Base-by-base conservation (phyloP, 352 stramenopile species). In the Peronospora farinosa region DNA sequence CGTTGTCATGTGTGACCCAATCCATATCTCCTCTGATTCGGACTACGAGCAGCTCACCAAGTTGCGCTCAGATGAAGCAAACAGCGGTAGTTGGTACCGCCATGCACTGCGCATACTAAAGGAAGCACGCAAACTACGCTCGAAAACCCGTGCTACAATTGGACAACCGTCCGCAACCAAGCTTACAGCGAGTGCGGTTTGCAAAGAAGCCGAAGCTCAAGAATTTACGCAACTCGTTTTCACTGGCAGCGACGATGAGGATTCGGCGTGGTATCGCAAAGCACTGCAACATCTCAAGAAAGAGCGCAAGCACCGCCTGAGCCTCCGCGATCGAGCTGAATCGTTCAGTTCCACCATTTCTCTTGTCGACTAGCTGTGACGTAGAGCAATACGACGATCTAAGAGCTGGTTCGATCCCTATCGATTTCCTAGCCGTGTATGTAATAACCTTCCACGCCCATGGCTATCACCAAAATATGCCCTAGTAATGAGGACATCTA, bases 31-130 rank as follows among this genome's bases (percentile, higher is more conserved):
- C 13, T 35, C 58, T 19, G 36, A 41, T 13, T 61, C 15, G 28
- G 67, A 56, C 38, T 84, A 74, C 38, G 54, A 50, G 9, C 41
- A 83, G 40, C 63, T 86, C n/a, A 54, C 62, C 0, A 21, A 72
- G 13, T 43, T 78, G 15, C 57, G 50, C 12, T 27, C 49, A 15
- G 44, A 47, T 32, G 40, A 45, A 7, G 57, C 65, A 42, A 49
- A 66, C 15, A 42, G 23, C 12, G 47, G 40, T 17, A 60, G 33
- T 19, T 81, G 65, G 64, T 63, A 74, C 38, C 56, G 54, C 17
- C 44, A 56, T 3, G 63, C 73, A 13, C 51, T 88, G 11, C 63
- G 52, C 7, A 54, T 50, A n/a, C 57, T 86, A 1, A 62, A 66
- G 25, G 49, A 61, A 33, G 58, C 74, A 23, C 74, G 69, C 7